Percentiles rank a stretch among this genome's conserved stretches.
Conservation (phyloP, 192 early-diverging fungal genomes). For the Coemansia pectinata region DNA sequence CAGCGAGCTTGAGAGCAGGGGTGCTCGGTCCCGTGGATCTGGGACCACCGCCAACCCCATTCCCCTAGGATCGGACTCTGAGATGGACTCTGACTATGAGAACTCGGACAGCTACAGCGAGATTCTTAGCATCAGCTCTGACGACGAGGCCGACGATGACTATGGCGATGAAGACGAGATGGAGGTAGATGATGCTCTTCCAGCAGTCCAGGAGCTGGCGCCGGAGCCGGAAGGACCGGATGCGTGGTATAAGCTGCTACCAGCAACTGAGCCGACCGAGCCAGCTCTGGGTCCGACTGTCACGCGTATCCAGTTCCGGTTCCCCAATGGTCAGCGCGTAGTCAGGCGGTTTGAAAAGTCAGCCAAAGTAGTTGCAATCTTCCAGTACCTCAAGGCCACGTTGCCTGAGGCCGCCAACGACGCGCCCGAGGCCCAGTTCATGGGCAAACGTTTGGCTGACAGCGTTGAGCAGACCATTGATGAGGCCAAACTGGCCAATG, state of each 20-base stretch:
- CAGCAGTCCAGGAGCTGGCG: conserved; percentile 7
- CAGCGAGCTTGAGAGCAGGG: conserved; percentile 55
- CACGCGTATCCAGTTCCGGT: conserved; percentile 80
- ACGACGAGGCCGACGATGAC: conserved; percentile 12
- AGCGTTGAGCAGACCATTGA: conserved; percentile 67
- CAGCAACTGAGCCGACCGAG: conserved; percentile 25
- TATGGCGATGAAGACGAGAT: conserved; percentile 40
- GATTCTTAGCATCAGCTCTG: conserved; percentile 33
- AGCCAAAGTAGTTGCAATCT: conserved; percentile 72
- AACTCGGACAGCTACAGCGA: conserved; percentile 46
- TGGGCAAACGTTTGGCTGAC: conserved; percentile 66
- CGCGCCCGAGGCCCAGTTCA: conserved; percentile 67
- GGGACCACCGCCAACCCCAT: conserved; percentile 9
- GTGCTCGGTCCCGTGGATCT: background rate
- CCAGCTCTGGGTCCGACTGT: conserved; percentile 57
- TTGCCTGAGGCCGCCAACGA: conserved; percentile 63
- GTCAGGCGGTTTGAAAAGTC: conserved; percentile 77
- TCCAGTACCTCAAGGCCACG: conserved; percentile 81
- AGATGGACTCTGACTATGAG: conserved; percentile 23
- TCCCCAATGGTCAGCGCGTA: conserved; percentile 76
- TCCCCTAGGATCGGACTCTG: conserved; percentile 22
- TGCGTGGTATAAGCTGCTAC: conserved; percentile 39
- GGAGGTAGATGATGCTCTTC: conserved; percentile 34
- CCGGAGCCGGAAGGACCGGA: conserved; percentile 16
- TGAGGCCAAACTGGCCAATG: conserved; percentile 69